Conservation (phyloP, 345 rosid species). For the Populus davidiana region DNA sequence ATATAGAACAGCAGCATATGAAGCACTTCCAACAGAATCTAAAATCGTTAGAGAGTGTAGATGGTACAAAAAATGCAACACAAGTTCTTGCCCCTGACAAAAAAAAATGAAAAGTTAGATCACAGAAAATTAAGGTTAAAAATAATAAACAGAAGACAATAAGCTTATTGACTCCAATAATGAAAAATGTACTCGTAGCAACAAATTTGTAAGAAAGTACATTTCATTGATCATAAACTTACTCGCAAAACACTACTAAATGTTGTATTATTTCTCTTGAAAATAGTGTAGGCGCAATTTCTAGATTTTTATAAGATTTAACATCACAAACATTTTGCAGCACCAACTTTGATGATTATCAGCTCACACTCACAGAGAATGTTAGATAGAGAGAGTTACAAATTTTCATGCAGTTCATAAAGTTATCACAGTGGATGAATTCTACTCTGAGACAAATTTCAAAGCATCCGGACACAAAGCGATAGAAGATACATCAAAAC, state of each 20-base stretch:
- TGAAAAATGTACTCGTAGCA: too few species aligned
- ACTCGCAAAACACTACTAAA: too few species aligned
- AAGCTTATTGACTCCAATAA: too few species aligned
- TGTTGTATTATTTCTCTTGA: too few species aligned
- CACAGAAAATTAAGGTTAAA: slow-evolving; percentile 8
- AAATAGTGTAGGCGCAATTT: too few species aligned
- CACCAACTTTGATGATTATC: neutral
- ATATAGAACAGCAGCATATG: slow-evolving; percentile 52
- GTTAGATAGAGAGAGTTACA: neutral
- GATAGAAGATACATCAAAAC: neutral
- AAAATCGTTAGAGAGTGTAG: slow-evolving; percentile 52
- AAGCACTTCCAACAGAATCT: slow-evolving; percentile 45
- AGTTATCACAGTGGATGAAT: neutral
- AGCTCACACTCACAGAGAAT: neutral
- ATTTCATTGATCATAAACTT: too few species aligned
- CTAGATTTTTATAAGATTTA: too few species aligned
- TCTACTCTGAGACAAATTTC: neutral
- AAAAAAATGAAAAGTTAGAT: slow-evolving; percentile 13
- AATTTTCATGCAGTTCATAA: neutral
- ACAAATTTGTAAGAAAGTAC: too few species aligned
- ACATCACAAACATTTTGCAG: neutral
- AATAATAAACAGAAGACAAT: slow-evolving; percentile 2
- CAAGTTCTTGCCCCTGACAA: slow-evolving; percentile 89
- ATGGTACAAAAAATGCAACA: slow-evolving; percentile 74
- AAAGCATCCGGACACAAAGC: neutral